Evolutionary conservation across 495 filamentous ascomycete genomes (phyloP).

Genomic region (Lophiotrema nucula): DNA sequence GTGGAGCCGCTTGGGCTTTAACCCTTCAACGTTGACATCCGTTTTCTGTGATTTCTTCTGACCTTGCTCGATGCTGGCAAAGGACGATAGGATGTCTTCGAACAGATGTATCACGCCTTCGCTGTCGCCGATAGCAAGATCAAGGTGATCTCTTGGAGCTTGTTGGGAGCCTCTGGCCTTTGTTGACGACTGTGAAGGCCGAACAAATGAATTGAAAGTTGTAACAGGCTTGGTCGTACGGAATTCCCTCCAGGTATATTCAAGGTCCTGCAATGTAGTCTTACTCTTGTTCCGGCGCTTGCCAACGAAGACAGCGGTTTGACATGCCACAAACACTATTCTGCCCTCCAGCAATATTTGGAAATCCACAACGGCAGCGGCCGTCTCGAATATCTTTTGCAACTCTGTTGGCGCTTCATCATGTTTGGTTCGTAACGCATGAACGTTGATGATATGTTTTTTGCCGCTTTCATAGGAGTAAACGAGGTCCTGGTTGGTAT

Average conservation of each 20-base stretch:
- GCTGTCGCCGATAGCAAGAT: slow-evolving; percentile 72
- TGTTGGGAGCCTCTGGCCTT: slow-evolving; percentile 15
- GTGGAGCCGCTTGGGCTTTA: slow-evolving; percentile 53
- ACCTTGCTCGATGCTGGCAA: slow-evolving; percentile 45
- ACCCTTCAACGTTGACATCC: background rate
- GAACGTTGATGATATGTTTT: slow-evolving; percentile 25
- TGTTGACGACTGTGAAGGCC: background rate
- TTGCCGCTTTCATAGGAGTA: slow-evolving; percentile 19
- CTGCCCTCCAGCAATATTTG: slow-evolving; percentile 44
- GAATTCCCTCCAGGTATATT: slow-evolving; percentile 55
- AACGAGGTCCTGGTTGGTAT: slow-evolving; percentile 21
- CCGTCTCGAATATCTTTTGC: slow-evolving; percentile 25
- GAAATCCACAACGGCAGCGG: slow-evolving; percentile 32
- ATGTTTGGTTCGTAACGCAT: slow-evolving; percentile 15
- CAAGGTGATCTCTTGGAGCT: slow-evolving; percentile 46
- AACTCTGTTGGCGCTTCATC: slow-evolving; percentile 22
- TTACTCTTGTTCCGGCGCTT: slow-evolving; percentile 15
- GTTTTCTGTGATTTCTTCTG: slow-evolving; percentile 18
- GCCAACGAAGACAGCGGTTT: slow-evolving; percentile 40
- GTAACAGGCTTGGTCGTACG: slow-evolving; percentile 54
- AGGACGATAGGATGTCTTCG: slow-evolving; percentile 62
- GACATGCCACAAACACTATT: slow-evolving; percentile 40
- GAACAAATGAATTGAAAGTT: slow-evolving; percentile 56
- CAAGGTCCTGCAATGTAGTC: slow-evolving; percentile 35
- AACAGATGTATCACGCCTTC: slow-evolving; percentile 76